These are phyloP conservation scores for Dorcoceras hygrometricum DNA, from an alignment of 257 asterid genomes.

Conservation along the genomic window DNA sequence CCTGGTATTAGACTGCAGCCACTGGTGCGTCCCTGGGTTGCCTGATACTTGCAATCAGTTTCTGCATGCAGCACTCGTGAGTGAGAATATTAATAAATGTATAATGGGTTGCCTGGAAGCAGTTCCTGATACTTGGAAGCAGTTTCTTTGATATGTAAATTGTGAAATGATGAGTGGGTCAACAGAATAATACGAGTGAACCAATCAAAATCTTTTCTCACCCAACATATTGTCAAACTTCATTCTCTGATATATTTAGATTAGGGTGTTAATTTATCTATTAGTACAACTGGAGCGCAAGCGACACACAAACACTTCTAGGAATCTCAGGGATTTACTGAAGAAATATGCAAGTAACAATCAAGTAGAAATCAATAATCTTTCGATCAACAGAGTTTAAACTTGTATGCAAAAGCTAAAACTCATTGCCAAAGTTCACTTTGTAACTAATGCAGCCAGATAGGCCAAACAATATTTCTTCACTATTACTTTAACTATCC, in stretches of 20 bases:
- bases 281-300: background rate
- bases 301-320: background rate
- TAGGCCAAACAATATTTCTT: background rate
- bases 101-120: too few relatives aligned
- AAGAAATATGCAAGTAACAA: background rate
- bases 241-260: background rate
- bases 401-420: background rate
- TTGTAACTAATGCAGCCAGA: background rate
- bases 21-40: constrained; percentile 22
- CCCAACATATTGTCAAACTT: background rate
- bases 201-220: background rate
- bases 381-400: background rate
- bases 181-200: background rate
- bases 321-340: background rate
- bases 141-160: constrained; percentile 11
- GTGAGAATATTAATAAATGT: too few relatives aligned
- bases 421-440: background rate
- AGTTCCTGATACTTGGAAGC: too few relatives aligned
- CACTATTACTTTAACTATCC: background rate
- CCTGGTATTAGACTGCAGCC: constrained; percentile 13
- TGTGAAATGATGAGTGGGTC: background rate
- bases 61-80: constrained; percentile 15
- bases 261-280: background rate
- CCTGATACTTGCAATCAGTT: constrained; percentile 23
- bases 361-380: background rate